Evolutionary conservation across 805 yeast genomes (phyloP), one percentile per base, ranked within the genome.

Genomic region (Tetrapisispora nanseiensis): DNA sequence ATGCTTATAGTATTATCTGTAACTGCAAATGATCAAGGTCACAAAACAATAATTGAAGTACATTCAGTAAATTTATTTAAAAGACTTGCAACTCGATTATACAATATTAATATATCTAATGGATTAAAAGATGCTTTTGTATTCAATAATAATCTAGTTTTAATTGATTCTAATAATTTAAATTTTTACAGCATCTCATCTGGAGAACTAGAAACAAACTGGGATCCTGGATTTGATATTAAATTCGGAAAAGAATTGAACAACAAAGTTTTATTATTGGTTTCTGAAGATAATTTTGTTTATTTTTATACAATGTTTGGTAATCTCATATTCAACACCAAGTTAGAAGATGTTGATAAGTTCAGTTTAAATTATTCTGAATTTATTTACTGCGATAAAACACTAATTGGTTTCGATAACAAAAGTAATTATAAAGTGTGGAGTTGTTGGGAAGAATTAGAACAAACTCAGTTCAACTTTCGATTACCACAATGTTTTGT

Each of bases 401-500:
- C 43, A 9, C 21, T 58, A 15, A 32, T 59, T 5, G 32, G 52
- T 2, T 46, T 47, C 3, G 42, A 56, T 4, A 44, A 39, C 12
- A 38, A 48, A 3, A 65, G 64, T 5, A 38, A 46, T 6, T 53
- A 54, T 24, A 55, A 54, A 37, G 15, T 49, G 3, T 56, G 63
- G 59, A 43, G 51, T 23, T 40, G 56, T 21, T 61, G 62, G 61
- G 52, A 52, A 46, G 56, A 55, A 43, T 29, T 42, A 13, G 33
- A 36, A 10, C 51, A 51, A 12, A 46, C 51, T 2, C 43, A 41
- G 19, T 49, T 52, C 18, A 53, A 61, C 46, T 48, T 54, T 13
- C 49, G 62, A 26, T 26, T 40, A 10, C 47, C 53, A 4, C 44
- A 44, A n/a, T 44, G 54, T 7, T 51, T 50, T 36, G 48, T 54